phyloP scores from a whole-genome alignment of 73 alveolate genomes.

The Paramecium caudatum region DNA sequence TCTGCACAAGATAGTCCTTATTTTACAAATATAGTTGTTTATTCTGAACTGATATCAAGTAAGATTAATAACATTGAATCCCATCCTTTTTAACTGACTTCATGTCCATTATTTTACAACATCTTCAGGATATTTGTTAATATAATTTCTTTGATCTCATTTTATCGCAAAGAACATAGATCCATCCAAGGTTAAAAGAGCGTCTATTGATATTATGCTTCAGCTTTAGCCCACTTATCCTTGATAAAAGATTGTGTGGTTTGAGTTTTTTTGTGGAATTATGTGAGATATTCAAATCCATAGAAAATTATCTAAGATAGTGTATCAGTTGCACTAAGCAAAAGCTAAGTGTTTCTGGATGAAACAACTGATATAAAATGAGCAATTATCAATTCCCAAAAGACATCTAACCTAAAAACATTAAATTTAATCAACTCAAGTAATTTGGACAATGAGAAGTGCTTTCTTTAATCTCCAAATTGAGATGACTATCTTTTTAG shows the following conservation, averaged over 20 bases:
- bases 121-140: conserved; percentile 31
- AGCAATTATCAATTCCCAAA: conserved; percentile 68
- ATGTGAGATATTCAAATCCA: conserved; percentile 45
- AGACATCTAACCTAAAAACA: conserved; percentile 48
- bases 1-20: conserved; percentile 45
- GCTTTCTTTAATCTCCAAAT: conserved; percentile 40
- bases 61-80: conserved; percentile 23
- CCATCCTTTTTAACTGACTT: conserved; percentile 40
- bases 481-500: not conserved
- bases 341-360: not conserved
- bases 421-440: conserved; percentile 27
- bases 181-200: conserved; percentile 66
- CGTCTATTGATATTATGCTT: conserved; percentile 14
- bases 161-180: conserved; percentile 21
- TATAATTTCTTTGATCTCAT: conserved; percentile 46
- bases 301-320: conserved; percentile 35
- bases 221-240: conserved; percentile 44
- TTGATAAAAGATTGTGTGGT: conserved; percentile 10
- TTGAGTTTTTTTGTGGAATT: not conserved
- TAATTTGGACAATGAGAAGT: conserved; percentile 34
- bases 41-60: conserved; percentile 35
- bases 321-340: conserved; percentile 58
- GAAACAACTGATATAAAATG: conserved; percentile 62
- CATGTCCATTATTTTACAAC: conserved; percentile 61
- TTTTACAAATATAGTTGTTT: conserved; percentile 26